Base-by-base conservation (phyloP, 495 filamentous ascomycete genomes). In the Lophium mytilinum region DNA sequence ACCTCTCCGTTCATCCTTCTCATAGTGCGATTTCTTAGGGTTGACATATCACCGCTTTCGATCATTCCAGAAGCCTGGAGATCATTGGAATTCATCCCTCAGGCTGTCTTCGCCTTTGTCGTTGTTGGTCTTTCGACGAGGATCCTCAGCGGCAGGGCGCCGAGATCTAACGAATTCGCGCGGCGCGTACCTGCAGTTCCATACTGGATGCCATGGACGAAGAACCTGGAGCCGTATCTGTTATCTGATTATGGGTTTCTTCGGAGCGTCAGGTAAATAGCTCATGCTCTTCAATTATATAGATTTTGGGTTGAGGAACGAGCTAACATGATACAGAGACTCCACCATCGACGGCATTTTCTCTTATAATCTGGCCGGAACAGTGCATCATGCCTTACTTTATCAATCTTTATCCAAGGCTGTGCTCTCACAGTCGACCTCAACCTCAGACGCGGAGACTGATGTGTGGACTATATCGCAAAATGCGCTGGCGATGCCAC, bases 131-230 rank as follows among this genome's bases (percentile, higher is more conserved):
- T 69, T 10, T 37, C 52, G n/a, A 69, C 67, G 15, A 52, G 67
- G 21, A 24, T 61, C 17, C 7, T 69, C 10, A 60, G 59, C 39
- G 65, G 58, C 17, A 55, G 37, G 11, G 15, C 17, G 9, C 11
- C 37, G 21, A 39, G 48, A 4, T 49, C 42, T 6, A 34, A 61
- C 35, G 58, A 56, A 33, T 52, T 54, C 52, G 37, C 56, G 43
- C 56, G 65, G 56, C 65, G 53, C 48, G 72, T 79, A 41, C 72
- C 70, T 58, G 60, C 69, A 36, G 52, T 75, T 9, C 80, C 82
- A 11, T 85, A 84, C 68, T 86, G 80, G 79, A 52, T 84, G 8
- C 82, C 82, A 11, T 71, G 75, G 57, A 37, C 84, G 1, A 79
- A 82, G 39, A 81, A 85, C 71, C 68, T 75, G 11, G 53, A 75